phyloP scores from a whole-genome alignment of 345 rosid genomes.

The Eucalyptus pauciflora region DNA sequence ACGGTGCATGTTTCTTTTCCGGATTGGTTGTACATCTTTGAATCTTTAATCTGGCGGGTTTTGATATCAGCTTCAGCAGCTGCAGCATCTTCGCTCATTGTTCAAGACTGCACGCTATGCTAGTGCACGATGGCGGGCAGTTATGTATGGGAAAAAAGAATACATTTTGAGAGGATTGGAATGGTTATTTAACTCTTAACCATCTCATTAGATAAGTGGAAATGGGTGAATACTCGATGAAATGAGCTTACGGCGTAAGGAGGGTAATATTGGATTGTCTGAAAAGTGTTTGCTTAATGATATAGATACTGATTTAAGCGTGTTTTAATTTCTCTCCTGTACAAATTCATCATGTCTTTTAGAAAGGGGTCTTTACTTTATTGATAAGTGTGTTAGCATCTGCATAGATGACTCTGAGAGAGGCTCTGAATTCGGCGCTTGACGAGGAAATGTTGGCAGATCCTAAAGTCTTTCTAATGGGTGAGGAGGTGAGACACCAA shows the following conservation, averaged over 20 bases:
- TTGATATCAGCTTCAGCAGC: not conserved
- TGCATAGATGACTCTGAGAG: slow-evolving; percentile 68
- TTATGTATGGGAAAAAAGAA: not conserved
- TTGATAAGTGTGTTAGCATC: not conserved
- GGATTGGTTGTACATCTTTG: not conserved
- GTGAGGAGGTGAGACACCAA: slow-evolving; percentile 64
- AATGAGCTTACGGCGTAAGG: not conserved
- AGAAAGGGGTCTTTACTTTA: not conserved
- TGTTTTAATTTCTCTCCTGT: not conserved
- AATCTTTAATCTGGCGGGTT: not conserved
- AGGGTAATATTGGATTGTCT: not conserved
- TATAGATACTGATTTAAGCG: not conserved
- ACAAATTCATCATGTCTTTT: not conserved
- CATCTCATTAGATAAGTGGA: not conserved
- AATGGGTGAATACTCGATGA: not conserved
- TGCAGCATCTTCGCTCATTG: not conserved
- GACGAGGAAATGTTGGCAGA: slow-evolving; percentile 98
- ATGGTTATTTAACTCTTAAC: not conserved
- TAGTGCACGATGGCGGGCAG: not conserved
- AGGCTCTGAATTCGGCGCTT: slow-evolving; percentile 75
- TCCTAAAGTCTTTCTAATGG: slow-evolving; percentile 83
- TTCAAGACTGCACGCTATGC: not conserved
- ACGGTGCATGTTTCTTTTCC: not conserved
- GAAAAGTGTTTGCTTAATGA: not conserved
- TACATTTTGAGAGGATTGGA: not conserved